phyloP scores from a whole-genome alignment of 371 early-diverging fungal genomes.

The Blakeslea trispora region DNA sequence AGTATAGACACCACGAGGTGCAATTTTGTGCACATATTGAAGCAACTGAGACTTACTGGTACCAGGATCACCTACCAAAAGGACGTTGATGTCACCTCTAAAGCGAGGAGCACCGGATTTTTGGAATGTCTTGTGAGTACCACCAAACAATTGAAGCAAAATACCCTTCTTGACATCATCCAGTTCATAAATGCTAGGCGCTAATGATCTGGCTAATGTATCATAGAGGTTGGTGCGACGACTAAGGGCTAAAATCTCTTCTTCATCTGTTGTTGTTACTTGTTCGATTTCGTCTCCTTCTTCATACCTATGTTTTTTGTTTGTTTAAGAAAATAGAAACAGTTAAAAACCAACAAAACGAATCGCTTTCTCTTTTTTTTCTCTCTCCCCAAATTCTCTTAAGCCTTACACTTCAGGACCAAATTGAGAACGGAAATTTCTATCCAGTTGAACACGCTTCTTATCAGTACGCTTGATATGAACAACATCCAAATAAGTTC shows the following conservation, averaged over 20 bases:
- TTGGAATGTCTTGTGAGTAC: constrained; percentile 79
- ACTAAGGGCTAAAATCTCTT: constrained; percentile 65
- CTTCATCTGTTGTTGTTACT: constrained; percentile 61
- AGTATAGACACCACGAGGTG: constrained; percentile 98
- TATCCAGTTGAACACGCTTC: constrained; percentile 62
- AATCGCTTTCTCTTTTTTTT: too few relatives aligned
- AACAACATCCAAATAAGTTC: constrained; percentile 97
- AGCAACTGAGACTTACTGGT: constrained; percentile 98
- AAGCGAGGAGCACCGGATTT: constrained; percentile 74
- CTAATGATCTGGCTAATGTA: constrained; percentile 79
- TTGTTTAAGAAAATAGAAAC: too few relatives aligned
- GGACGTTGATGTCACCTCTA: constrained; percentile 97
- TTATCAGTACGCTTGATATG: constrained; percentile 84
- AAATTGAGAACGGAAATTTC: constrained; percentile 45
- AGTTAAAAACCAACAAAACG: neutral
- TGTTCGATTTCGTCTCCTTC: constrained; percentile 69
- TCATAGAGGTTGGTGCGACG: constrained; percentile 77
- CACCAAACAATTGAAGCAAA: constrained; percentile 98
- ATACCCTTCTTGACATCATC: constrained; percentile 99
- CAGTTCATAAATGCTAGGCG: constrained; percentile 97
- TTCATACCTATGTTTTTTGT: constrained; percentile 49
- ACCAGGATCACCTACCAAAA: constrained; percentile 99
- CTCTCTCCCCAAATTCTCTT: too few relatives aligned
- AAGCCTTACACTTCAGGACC: constrained; percentile 44
- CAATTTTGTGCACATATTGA: constrained; percentile 92